A percentile compares a stretch with the other conserved stretches of the same genome.
Conservation (phyloP, 2,329 filamentous ascomycete genomes). For the Cordyceps tenuipes region DNA sequence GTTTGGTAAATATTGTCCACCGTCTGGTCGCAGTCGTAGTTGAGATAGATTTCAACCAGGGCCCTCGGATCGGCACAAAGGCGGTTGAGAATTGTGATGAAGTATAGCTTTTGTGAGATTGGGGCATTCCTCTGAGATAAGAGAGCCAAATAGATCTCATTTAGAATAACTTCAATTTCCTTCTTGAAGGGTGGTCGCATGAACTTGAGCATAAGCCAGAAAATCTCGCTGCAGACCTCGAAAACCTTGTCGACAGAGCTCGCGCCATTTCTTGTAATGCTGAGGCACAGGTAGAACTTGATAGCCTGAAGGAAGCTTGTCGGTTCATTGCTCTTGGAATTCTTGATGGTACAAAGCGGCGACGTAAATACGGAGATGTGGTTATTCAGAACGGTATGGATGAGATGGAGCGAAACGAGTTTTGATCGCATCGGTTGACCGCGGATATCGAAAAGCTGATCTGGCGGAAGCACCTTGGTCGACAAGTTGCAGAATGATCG, state of each 20-base stretch:
- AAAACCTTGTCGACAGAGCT: constrained; percentile 90
- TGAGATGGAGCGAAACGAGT: constrained; percentile 86
- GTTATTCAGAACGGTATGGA: constrained; percentile 92
- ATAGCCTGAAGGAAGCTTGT: constrained; percentile 90
- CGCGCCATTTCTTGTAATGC: constrained; percentile 87
- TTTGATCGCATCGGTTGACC: constrained; percentile 97
- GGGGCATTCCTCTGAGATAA: constrained; percentile 82
- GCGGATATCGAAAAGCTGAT: constrained; percentile 86
- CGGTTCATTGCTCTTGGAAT: constrained; percentile 78
- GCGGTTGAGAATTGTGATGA: constrained; percentile 76
- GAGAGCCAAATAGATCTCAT: constrained; percentile 92
- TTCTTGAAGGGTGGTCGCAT: constrained; percentile 95
- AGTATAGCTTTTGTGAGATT: constrained; percentile 83
- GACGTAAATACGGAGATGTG: constrained; percentile 87
- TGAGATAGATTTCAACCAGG: constrained; percentile 90
- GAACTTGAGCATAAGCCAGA: constrained; percentile 93
- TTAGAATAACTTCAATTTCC: constrained; percentile 95
- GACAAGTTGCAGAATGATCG: constrained; percentile 96
- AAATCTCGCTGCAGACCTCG: constrained; percentile 93
- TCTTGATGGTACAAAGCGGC: constrained; percentile 83
- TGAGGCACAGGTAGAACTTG: constrained; percentile 94
- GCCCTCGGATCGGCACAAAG: constrained; percentile 80
- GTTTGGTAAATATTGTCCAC: constrained; percentile 96
- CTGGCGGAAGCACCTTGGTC: constrained; percentile 79
- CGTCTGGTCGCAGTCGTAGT: constrained; percentile 94